phyloP scores from a whole-genome alignment of 768 basidiomycete genomes.

The Termitomyces sp. region DNA sequence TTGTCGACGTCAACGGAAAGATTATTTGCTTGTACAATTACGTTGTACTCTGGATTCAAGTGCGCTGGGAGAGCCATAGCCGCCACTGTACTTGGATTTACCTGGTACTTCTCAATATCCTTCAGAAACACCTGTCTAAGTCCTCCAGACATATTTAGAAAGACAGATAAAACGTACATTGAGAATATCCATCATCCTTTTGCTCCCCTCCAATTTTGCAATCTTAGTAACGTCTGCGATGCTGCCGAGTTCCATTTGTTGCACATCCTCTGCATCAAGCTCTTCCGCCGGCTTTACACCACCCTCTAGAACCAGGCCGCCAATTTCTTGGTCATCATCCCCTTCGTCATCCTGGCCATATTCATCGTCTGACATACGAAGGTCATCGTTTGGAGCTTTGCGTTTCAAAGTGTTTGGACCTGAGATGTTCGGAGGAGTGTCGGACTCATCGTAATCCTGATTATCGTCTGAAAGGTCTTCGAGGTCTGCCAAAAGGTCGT shows the following conservation, averaged over 20 bases:
- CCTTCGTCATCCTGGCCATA: slow-evolving; percentile 43
- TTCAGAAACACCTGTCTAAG: slow-evolving; percentile 22
- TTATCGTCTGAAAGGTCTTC: slow-evolving; percentile 75
- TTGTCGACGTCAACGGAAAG: slow-evolving; percentile 98
- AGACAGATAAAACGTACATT: slow-evolving; percentile 38
- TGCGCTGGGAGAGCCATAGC: slow-evolving; percentile 77
- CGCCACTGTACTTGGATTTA: slow-evolving; percentile 72
- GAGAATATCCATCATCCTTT: slow-evolving; percentile 81
- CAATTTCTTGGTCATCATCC: slow-evolving; percentile 38
- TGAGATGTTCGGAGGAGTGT: slow-evolving; percentile 12
- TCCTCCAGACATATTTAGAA: not conserved
- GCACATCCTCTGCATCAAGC: slow-evolving; percentile 89
- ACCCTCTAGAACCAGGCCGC: slow-evolving; percentile 71
- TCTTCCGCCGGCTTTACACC: slow-evolving; percentile 94
- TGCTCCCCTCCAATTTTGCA: slow-evolving; percentile 85
- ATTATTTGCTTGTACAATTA: slow-evolving; percentile 98
- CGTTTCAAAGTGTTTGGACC: slow-evolving; percentile 46
- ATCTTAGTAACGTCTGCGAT: slow-evolving; percentile 86
- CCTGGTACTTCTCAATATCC: slow-evolving; percentile 88
- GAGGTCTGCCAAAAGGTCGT: slow-evolving; percentile 90
- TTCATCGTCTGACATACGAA: slow-evolving; percentile 51
- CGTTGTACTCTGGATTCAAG: slow-evolving; percentile 90
- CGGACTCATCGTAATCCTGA: slow-evolving; percentile 33
- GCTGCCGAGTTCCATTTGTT: slow-evolving; percentile 83
- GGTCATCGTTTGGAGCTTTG: slow-evolving; percentile 52